Base-by-base conservation (phyloP, 202 grass and related monocot genomes). In the Musa balbisiana region DNA sequence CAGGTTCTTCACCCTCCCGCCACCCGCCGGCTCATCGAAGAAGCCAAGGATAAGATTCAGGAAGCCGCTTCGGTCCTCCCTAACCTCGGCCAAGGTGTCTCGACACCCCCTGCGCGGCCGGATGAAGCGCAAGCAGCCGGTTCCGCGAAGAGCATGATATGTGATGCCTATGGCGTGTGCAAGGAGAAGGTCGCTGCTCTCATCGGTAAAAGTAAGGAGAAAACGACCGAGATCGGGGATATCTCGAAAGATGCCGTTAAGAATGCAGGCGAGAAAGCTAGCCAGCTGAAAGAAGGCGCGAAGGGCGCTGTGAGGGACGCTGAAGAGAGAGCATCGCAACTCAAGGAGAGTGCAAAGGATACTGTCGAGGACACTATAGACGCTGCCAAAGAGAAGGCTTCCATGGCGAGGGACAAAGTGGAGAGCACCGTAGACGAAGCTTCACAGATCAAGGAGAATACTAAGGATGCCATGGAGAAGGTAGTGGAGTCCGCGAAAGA, bases 391-490 rank as follows among this genome's bases (percentile, higher is more conserved):
- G 69, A 73, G 62, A 79, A 56, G 62, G 17, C 73, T 43, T 69
- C 66, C 19, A 29, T 74, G 49, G 70, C 69, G 1, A 51, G 82
- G 76, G 89, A 65, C 33, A 81, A 23, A 4, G 23, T 52, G 22
- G 76, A 55, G 72, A 64, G 51, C 12, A 26, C 52, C 12, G 73
- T 78, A 0, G 76, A 86, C 70, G 64, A 87, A 0, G 73, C 83
- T 1, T 76, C 78, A 75, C 49, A 84, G 1, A 79, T 82, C 16
- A 83, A 81, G 71, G 85, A 85, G 27, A 72, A 66, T 68, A 80
- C 80, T 1, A n/a, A 78, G 9, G 77, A 88, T 1, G 51, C 78
- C 0, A 58, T 78, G 0, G 84, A 68, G 64, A 71, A 58, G 63
- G 74, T 63, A 4, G 67, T 63, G 15, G 78, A 69, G 27, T 33